A percentile compares a stretch with the other conserved stretches of the same genome.
phyloP scores from a whole-genome alignment of 805 yeast species.

The Helenozyma baotianmanensis region DNA sequence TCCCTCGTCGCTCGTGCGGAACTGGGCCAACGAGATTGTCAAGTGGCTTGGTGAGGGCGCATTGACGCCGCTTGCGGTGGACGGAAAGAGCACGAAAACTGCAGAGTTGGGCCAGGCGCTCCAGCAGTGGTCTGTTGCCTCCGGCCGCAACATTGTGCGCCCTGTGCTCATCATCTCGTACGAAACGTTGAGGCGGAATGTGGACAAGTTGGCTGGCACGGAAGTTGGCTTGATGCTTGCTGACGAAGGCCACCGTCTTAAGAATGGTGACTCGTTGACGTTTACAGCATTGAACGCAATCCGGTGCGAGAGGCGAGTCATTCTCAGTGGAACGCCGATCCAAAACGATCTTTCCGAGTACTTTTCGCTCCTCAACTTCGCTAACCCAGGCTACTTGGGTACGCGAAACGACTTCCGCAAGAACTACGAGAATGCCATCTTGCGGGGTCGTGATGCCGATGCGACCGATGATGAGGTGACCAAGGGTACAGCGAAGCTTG shows the following conservation, averaged over 20 bases:
- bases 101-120: slow-evolving; percentile 65
- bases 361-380: slow-evolving; percentile 83
- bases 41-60: slow-evolving; percentile 97
- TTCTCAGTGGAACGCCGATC: slow-evolving; percentile 93
- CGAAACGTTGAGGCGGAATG: slow-evolving; percentile 86
- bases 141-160: slow-evolving; percentile 82
- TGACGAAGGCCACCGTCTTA: slow-evolving; percentile 42
- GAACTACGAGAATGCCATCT: slow-evolving; percentile 75
- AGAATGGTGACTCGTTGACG: slow-evolving; percentile 83
- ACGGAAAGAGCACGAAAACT: slow-evolving; percentile 79
- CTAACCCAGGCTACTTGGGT: slow-evolving; percentile 92
- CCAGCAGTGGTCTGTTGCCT: slow-evolving; percentile 80
- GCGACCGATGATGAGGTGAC: slow-evolving; percentile 76
- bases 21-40: slow-evolving; percentile 94
- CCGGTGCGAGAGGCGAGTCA: slow-evolving; percentile 82
- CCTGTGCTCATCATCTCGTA: slow-evolving; percentile 93
- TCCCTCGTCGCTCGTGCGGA: slow-evolving; percentile 88
- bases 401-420: slow-evolving; percentile 77
- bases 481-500: slow-evolving; percentile 64
- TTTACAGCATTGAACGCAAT: slow-evolving; percentile 83
- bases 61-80: slow-evolving; percentile 82
- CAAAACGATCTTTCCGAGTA: slow-evolving; percentile 94
- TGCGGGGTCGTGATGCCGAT: slow-evolving; percentile 83
- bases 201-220: slow-evolving; percentile 64
- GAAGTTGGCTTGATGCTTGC: slow-evolving; percentile 76